A percentile compares a stretch with the other conserved stretches of the same genome.
Evolutionary conservation across 2,329 filamentous ascomycete genomes (phyloP).

Genomic region (Nemania serpens): DNA sequence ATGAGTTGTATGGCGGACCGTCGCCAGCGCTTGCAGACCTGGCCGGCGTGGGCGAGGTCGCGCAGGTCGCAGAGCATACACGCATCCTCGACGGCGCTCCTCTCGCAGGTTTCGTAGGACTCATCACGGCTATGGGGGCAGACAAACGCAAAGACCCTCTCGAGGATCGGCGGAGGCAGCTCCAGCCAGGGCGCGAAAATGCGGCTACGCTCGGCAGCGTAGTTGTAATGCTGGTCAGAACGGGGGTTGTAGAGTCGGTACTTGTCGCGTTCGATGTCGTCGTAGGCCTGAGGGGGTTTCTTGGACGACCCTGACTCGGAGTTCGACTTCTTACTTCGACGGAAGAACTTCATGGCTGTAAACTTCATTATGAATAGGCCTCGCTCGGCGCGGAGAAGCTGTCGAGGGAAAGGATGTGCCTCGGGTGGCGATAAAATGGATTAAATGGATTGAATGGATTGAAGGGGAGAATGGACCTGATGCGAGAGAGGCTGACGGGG

Average conservation of each 20-base stretch:
- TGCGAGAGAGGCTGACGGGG: background rate
- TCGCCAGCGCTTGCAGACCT: slow-evolving; percentile 75
- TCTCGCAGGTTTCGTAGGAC: slow-evolving; percentile 81
- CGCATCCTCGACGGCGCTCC: slow-evolving; percentile 74
- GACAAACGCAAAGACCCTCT: slow-evolving; percentile 77
- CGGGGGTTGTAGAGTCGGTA: slow-evolving; percentile 37
- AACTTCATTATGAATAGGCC: slow-evolving; percentile 36
- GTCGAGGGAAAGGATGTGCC: background rate
- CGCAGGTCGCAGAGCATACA: slow-evolving; percentile 95
- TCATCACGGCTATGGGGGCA: slow-evolving; percentile 82
- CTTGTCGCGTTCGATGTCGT: slow-evolving; percentile 38
- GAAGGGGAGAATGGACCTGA: too few relatives aligned
- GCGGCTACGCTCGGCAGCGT: slow-evolving; percentile 30
- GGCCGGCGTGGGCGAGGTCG: slow-evolving; percentile 79
- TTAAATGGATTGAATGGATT: too few relatives aligned
- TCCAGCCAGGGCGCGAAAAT: slow-evolving; percentile 43
- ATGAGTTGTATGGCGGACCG: slow-evolving; percentile 54
- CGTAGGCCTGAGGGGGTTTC: slow-evolving; percentile 28
- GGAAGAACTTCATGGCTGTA: slow-evolving; percentile 40
- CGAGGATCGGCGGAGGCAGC: slow-evolving; percentile 72
- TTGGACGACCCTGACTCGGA: slow-evolving; percentile 31
- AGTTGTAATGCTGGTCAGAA: slow-evolving; percentile 33
- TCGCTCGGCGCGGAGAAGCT: slow-evolving; percentile 12
- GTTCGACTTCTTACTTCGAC: slow-evolving; percentile 41
- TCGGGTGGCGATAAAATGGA: background rate